A percentile compares a stretch with the other conserved stretches of the same genome.
Evolutionary conservation across 2,329 filamentous ascomycete species (phyloP).

Genomic region (Colletotrichum phormii): DNA sequence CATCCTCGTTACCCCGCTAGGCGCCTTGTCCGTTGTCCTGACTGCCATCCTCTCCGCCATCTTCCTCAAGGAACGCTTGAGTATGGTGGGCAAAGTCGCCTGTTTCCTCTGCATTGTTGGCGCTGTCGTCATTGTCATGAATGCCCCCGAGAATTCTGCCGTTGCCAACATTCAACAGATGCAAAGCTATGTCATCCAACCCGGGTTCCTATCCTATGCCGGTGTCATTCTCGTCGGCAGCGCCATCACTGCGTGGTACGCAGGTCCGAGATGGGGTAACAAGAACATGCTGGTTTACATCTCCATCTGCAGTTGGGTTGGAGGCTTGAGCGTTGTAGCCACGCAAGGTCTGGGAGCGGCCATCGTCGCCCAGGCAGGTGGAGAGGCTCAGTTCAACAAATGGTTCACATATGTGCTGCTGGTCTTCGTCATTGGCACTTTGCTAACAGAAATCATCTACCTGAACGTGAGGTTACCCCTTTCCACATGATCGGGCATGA

Average conservation of each 20-base stretch:
- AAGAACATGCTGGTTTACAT: conserved; percentile 98
- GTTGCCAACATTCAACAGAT: conserved; percentile 92
- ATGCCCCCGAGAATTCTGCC: conserved; percentile 87
- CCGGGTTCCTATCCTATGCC: conserved; percentile 87
- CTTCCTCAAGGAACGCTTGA: conserved; percentile 94
- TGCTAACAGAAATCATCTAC: conserved; percentile 94
- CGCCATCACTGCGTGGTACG: conserved; percentile 79
- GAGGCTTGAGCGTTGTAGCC: conserved; percentile 92
- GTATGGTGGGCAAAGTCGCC: conserved; percentile 94
- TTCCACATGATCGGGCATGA: background rate
- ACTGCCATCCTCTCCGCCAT: conserved; percentile 92
- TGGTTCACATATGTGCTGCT: conserved; percentile 96
- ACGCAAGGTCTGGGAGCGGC: conserved; percentile 94
- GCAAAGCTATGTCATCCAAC: conserved; percentile 86
- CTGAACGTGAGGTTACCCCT: conserved; percentile 79
- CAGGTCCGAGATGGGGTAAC: conserved; percentile 89
- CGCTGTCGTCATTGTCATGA: conserved; percentile 92
- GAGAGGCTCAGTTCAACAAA: conserved; percentile 90
- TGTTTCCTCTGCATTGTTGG: conserved; percentile 97
- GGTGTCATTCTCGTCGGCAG: conserved; percentile 85
- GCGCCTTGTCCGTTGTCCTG: conserved; percentile 91
- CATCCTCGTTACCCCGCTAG: conserved; percentile 92
- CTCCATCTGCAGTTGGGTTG: conserved; percentile 94
- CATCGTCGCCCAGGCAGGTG: conserved; percentile 86
- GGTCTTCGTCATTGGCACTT: conserved; percentile 88